phyloP scores from a whole-genome alignment of 352 stramenopile genomes.

The Elongisporangium anandrum region DNA sequence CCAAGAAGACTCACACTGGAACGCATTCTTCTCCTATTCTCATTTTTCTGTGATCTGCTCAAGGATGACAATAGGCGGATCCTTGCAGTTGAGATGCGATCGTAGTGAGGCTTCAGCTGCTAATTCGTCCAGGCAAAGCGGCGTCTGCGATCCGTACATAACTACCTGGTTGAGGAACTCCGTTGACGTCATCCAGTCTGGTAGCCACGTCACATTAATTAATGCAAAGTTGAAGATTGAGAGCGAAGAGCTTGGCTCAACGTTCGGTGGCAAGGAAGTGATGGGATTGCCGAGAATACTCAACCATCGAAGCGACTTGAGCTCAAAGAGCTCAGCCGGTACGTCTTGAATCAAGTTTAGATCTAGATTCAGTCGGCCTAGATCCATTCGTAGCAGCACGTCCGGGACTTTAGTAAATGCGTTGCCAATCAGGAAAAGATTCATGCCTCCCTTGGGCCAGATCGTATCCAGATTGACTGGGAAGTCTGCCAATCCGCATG shows the following conservation, averaged over 20 bases:
- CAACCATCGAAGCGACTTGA: constrained; percentile 5
- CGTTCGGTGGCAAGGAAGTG: neutral
- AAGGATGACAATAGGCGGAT: neutral
- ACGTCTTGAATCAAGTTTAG: constrained; percentile 1
- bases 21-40: too few relatives aligned
- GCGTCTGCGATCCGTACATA: neutral
- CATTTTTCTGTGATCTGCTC: neutral
- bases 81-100: neutral
- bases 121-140: neutral
- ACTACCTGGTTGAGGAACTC: constrained; percentile 1
- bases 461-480: constrained; percentile 12
- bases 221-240: constrained; percentile 2
- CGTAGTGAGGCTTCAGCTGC: neutral
- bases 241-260: neutral
- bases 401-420: neutral
- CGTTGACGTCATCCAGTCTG: constrained; percentile 1
- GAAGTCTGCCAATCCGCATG: constrained; percentile 10
- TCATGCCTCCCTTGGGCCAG: constrained; percentile 5
- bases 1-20: too few relatives aligned
- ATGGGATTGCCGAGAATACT: constrained; percentile 2
- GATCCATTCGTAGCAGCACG: constrained; percentile 2
- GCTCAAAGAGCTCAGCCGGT: constrained; percentile 2
- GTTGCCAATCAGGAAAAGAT: neutral
- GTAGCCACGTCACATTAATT: constrained; percentile 10
- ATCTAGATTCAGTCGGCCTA: neutral